These are phyloP conservation scores for Alternaria postmessia DNA, from an alignment of 2,329 filamentous ascomycete genomes.

Conservation along the genomic window DNA sequence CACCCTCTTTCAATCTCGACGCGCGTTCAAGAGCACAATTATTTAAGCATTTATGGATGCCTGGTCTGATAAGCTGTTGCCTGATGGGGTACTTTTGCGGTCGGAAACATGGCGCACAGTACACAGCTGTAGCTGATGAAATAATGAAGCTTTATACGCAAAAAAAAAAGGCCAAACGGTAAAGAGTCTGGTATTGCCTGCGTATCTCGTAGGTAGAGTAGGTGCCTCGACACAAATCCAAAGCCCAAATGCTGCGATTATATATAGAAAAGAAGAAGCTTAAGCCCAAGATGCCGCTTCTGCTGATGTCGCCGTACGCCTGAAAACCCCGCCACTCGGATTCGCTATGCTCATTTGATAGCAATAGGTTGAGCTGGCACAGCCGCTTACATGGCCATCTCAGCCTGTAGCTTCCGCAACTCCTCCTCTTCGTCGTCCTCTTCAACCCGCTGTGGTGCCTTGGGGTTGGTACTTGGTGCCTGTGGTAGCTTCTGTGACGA, in stretches of 20 bases:
- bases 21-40: not conserved
- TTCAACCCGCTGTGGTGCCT: constrained; percentile 53
- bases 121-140: not conserved
- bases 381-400: constrained; percentile 86
- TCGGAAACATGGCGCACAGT: not conserved
- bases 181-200: constrained; percentile 18
- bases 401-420: constrained; percentile 88
- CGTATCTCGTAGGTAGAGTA: not conserved
- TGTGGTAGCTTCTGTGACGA: constrained; percentile 75
- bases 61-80: not conserved
- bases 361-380: not conserved
- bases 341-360: not conserved
- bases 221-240: constrained; percentile 13
- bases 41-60: not conserved
- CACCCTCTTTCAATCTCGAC: not conserved
- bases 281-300: constrained; percentile 17
- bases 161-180: not conserved
- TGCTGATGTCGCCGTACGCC: constrained; percentile 32
- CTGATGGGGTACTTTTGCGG: not conserved
- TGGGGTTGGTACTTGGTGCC: constrained; percentile 71
- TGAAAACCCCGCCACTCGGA: constrained; percentile 6
- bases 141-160: not conserved
- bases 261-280: constrained; percentile 14
- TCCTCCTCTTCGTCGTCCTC: constrained; percentile 98
- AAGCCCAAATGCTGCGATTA: constrained; percentile 18